These are phyloP conservation scores for Thelonectria discophora DNA, from an alignment of 2,329 filamentous ascomycete species.

Conservation along the genomic window DNA sequence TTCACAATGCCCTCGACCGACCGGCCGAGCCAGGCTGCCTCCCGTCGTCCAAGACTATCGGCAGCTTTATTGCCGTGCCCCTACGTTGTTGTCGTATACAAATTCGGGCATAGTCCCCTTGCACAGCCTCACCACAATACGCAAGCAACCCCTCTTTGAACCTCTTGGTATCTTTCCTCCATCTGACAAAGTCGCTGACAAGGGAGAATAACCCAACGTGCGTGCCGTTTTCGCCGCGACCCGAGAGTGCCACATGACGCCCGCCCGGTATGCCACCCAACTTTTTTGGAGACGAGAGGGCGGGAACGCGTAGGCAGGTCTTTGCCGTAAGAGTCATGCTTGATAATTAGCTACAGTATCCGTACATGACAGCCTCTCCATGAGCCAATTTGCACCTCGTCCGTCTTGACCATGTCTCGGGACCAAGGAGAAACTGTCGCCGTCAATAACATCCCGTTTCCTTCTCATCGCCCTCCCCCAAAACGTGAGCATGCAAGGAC, in stretches of 20 bases:
- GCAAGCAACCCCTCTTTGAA: slow-evolving; percentile 39
- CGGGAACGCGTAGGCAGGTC: slow-evolving; percentile 17
- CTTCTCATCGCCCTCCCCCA: background rate
- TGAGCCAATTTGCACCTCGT: slow-evolving; percentile 18
- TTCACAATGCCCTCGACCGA: too few species aligned
- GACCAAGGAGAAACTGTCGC: too few species aligned
- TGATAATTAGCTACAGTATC: slow-evolving; percentile 1
- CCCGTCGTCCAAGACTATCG: background rate
- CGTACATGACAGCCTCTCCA: background rate
- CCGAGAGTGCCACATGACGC: slow-evolving; percentile 8
- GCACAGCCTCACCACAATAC: slow-evolving; percentile 43
- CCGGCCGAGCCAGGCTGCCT: background rate
- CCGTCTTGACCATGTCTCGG: background rate
- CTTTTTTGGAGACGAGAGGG: background rate
- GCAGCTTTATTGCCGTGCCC: background rate
- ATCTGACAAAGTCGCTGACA: slow-evolving; percentile 2
- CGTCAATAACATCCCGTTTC: background rate
- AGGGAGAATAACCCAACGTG: background rate
- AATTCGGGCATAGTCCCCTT: slow-evolving; percentile 15
- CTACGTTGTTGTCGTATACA: background rate
- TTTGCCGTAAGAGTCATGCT: slow-evolving; percentile 8
- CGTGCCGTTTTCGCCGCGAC: slow-evolving; percentile 10
- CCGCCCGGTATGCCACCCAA: background rate
- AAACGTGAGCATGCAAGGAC: background rate
- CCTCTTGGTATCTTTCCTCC: slow-evolving; percentile 13